Percentiles rank a stretch among this genome's conserved stretches.
phyloP scores from a whole-genome alignment of 2,329 filamentous ascomycete genomes.

The Talaromyces sp. region DNA sequence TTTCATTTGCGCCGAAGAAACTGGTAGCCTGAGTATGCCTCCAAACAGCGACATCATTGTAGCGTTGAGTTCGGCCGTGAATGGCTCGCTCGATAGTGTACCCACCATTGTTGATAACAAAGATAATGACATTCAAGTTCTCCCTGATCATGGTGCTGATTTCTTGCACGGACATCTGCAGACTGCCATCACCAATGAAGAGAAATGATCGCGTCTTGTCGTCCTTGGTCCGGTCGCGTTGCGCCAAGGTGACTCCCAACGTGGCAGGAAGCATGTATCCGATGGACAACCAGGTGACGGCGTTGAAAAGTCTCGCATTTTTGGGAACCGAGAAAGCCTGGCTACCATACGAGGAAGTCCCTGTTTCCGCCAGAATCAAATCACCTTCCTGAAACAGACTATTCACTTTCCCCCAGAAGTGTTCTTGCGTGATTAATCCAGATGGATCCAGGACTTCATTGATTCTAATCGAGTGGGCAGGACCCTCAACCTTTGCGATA shows the following conservation, averaged over 20 bases:
- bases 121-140: slow-evolving; percentile 57
- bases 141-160: slow-evolving; percentile 58
- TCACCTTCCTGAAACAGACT: slow-evolving; percentile 11
- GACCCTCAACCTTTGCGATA: not conserved
- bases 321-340: not conserved
- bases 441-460: not conserved
- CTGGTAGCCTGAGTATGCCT: slow-evolving; percentile 60
- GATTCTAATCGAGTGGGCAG: not conserved
- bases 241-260: slow-evolving; percentile 24
- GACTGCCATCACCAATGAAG: slow-evolving; percentile 17
- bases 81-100: slow-evolving; percentile 50
- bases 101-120: slow-evolving; percentile 48
- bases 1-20: slow-evolving; percentile 8
- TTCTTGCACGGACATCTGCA: slow-evolving; percentile 19
- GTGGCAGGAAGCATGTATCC: slow-evolving; percentile 27
- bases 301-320: slow-evolving; percentile 20
- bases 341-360: slow-evolving; percentile 10
- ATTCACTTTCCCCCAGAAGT: slow-evolving; percentile 1
- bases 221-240: slow-evolving; percentile 20
- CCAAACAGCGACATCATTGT: slow-evolving; percentile 54
- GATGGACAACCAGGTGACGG: slow-evolving; percentile 30
- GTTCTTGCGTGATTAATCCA: slow-evolving; percentile 6
- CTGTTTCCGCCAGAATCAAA: slow-evolving; percentile 15
- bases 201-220: slow-evolving; percentile 5
- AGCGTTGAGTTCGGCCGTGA: slow-evolving; percentile 36